phyloP scores from a whole-genome alignment of 163 green algal genomes.

The Scenedesmus sp. region DNA sequence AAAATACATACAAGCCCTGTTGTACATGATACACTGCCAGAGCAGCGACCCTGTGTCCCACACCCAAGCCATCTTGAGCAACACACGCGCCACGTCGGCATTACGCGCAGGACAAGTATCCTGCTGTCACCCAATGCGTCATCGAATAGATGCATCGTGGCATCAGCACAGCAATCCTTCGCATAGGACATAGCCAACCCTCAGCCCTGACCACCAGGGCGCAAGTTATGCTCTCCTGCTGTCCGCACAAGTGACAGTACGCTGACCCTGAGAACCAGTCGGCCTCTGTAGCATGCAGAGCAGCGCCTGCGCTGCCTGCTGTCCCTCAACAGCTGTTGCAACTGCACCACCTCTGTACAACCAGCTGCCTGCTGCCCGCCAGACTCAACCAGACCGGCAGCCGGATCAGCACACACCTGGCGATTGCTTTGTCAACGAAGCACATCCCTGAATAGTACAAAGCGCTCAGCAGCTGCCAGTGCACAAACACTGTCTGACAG shows the following conservation, averaged over 20 bases:
- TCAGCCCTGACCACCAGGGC: neutral
- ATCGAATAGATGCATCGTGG: too few relatives aligned
- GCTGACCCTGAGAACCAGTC: neutral
- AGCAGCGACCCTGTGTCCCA: neutral
- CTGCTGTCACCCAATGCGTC: neutral
- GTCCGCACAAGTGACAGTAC: neutral
- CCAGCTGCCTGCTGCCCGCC: too few relatives aligned
- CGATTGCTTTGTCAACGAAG: too few relatives aligned
- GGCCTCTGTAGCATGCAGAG: neutral
- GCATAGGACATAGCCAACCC: neutral
- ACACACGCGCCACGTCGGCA: neutral
- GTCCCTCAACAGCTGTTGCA: neutral
- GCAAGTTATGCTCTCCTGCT: neutral
- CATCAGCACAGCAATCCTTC: neutral
- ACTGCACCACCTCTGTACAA: too few relatives aligned
- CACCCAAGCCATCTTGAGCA: neutral
- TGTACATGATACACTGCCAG: neutral
- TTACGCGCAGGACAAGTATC: neutral
- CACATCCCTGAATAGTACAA: too few relatives aligned
- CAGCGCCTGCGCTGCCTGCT: neutral
- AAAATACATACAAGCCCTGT: neutral
- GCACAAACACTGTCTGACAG: too few relatives aligned
- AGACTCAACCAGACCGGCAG: too few relatives aligned
- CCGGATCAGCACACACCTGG: too few relatives aligned
- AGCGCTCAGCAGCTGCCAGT: too few relatives aligned